These are phyloP conservation scores for Talaromyces atroroseus DNA, from an alignment of 2,329 filamentous ascomycete genomes.

Conservation along the genomic window DNA sequence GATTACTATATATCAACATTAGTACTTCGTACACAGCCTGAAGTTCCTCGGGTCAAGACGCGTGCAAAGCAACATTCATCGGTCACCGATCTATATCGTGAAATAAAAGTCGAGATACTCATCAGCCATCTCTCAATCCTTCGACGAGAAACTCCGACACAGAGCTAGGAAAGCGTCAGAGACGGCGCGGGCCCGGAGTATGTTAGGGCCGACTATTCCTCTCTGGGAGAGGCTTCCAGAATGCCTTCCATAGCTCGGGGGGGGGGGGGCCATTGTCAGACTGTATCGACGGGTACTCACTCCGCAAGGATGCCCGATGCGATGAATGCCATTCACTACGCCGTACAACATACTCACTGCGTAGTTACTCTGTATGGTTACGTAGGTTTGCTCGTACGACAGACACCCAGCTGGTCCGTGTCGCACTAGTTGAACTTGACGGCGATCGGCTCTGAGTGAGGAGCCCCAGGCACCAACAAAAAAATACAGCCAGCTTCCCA, in stretches of 20 bases:
- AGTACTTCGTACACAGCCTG: no score
- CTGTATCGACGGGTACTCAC: no score
- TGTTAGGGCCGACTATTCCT: background rate
- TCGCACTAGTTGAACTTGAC: background rate
- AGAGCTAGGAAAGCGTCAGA: background rate
- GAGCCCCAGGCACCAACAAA: background rate
- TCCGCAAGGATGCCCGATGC: no score
- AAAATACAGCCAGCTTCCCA: background rate
- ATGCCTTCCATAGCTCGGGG: slow-evolving; percentile 1
- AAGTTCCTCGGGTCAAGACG: background rate
- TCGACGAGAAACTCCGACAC: background rate
- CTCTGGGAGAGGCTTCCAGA: slow-evolving; percentile 4
- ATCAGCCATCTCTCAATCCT: background rate
- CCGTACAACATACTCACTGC: background rate
- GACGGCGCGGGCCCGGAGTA: background rate
- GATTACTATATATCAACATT: no score
- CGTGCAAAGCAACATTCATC: background rate
- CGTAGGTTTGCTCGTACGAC: no score
- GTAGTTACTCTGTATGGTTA: background rate
- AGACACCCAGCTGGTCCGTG: background rate
- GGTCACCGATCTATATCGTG: background rate
- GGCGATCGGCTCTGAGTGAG: background rate
- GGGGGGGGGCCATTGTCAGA: no score
- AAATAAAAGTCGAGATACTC: background rate
- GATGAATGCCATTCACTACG: no score